Percentiles rank a stretch among this genome's conserved stretches.
These are phyloP conservation scores for Jamesozyma jinghongensis DNA, from an alignment of 805 yeast genomes.

Conservation along the genomic window DNA sequence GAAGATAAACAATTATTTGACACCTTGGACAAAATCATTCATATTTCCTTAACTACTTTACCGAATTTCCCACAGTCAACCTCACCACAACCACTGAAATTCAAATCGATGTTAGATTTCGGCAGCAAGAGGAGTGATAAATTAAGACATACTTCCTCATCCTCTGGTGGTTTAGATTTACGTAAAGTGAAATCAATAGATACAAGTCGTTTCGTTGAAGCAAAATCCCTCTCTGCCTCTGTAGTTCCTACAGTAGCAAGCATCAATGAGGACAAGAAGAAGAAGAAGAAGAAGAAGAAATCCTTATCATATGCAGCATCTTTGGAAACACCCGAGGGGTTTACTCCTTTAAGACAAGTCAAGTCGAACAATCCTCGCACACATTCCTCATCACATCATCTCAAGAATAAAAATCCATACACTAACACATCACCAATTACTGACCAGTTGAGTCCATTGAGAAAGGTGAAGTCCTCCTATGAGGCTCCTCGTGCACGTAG, in stretches of 20 bases:
- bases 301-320: background rate
- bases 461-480: constrained; percentile 1
- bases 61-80: background rate
- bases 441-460: background rate
- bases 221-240: background rate
- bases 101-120: background rate
- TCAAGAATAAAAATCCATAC: no score
- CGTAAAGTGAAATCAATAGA: background rate
- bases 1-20: background rate
- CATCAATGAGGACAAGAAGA: no score
- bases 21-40: background rate
- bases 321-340: background rate
- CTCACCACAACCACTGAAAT: background rate
- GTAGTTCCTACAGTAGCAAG: no score
- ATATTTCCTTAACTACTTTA: background rate
- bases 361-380: background rate
- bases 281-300: no score
- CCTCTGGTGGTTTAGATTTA: background rate
- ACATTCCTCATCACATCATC: no score
- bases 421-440: no score
- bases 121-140: background rate
- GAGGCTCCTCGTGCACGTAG: no score
- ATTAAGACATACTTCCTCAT: background rate
- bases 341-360: background rate
- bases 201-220: background rate